Evolutionary conservation across 2,329 filamentous ascomycete species (phyloP), one percentile per base, ranked within the genome.

Genomic region (Trichoderma polysporum): DNA sequence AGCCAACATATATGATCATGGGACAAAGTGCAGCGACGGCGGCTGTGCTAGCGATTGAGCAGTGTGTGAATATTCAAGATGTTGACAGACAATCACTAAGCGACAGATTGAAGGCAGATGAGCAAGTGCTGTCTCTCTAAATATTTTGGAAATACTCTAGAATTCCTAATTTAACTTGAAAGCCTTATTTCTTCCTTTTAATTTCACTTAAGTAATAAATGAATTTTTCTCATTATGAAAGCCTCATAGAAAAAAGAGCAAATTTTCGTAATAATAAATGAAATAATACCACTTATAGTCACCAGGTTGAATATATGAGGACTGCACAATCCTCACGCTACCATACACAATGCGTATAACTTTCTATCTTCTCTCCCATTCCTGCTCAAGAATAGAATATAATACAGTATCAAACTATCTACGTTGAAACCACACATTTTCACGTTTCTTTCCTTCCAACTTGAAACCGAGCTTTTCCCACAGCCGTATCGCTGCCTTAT

Each of bases 1-100:
- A 69, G 58, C 68, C 68, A 10, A 69, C 68, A 22, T 69, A 69
- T 49, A 68, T 67, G 68, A 68, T 69, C 5, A 50, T 69, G 58
- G 68, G 68, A 6, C 65, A 69, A 47, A 66, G 65, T 27, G 68
- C 68, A 7, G 68, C 47, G 22, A 64, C 52, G 10, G 68, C 68
- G 8, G 68, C 68, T 9, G 68, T 68, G 3, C 3, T 69, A 15
- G 68, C 68, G 22, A 69, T 69, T 60, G 65, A 69, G 33, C 33
- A 64, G 27, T 47, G 49, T 13, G 68, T 61, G 2, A 65, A 54
- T 3, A 61, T 69, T 19, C 68, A 69, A 15, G 49, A 69, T 39
- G 53, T 69, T 13, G 54, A 69, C 41, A 66, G 53, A 13, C 12
- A 22, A 8, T 22, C 66, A 12, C 22, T 68, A 4, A 59, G 39